Evolutionary conservation across 768 basidiomycete species (phyloP).

Genomic region (Kwoniella sp.): DNA sequence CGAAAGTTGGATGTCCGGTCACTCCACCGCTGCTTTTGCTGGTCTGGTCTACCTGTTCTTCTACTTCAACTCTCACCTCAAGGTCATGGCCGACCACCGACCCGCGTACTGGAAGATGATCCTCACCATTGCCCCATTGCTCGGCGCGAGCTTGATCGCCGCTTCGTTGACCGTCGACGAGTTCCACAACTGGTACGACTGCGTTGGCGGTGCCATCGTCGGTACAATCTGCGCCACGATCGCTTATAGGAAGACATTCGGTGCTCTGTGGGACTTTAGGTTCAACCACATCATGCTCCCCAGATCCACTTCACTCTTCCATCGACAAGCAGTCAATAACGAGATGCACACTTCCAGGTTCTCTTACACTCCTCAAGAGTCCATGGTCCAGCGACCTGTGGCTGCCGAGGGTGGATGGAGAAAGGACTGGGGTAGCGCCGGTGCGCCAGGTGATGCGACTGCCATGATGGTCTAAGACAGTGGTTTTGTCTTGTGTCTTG

Average conservation of each 20-base stretch:
- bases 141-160: constrained; percentile 64
- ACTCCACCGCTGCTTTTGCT: constrained; percentile 65
- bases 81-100: constrained; percentile 65
- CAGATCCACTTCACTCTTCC: constrained; percentile 55
- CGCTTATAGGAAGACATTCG: constrained; percentile 65
- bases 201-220: constrained; percentile 62
- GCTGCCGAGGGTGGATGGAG: constrained; percentile 45
- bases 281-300: constrained; percentile 66
- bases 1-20: constrained; percentile 62
- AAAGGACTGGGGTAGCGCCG: constrained; percentile 24
- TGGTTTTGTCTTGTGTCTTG: background rate
- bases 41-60: constrained; percentile 53
- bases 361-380: constrained; percentile 38
- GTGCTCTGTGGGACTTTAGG: constrained; percentile 62
- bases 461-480: constrained; percentile 25
- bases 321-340: constrained; percentile 28
- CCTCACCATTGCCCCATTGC: constrained; percentile 63
- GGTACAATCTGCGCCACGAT: constrained; percentile 60
- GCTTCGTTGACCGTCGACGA: constrained; percentile 65
- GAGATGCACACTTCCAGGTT: constrained; percentile 27
- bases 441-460: constrained; percentile 42
- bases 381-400: constrained; percentile 37
- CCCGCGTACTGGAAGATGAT: constrained; percentile 69
- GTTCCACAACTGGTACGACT: constrained; percentile 64
- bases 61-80: constrained; percentile 63